Evolutionary conservation across 805 yeast species (phyloP).

Genomic region (Saccharomycopsis javanensis): DNA sequence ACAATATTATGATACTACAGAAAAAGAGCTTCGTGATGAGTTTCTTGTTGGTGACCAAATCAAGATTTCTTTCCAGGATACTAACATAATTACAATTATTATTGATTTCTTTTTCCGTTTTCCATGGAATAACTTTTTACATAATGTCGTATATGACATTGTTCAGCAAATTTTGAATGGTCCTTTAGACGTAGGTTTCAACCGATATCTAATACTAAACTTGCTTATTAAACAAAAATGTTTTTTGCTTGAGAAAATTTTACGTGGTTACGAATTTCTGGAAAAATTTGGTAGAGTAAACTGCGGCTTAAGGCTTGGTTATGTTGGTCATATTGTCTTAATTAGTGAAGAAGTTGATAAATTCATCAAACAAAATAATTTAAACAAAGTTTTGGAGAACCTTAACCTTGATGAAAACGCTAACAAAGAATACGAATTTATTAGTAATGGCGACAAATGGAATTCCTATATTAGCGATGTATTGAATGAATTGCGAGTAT

Average conservation of each 20-base stretch:
- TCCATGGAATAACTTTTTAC: conserved; percentile 81
- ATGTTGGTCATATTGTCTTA: conserved; percentile 92
- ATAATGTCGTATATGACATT: conserved; percentile 76
- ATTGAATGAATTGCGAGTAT: conserved; percentile 81
- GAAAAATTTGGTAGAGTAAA: conserved; percentile 48
- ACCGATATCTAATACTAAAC: conserved; percentile 51
- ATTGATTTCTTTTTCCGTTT: conserved; percentile 59
- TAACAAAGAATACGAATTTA: conserved; percentile 33
- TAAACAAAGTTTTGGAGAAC: conserved; percentile 18
- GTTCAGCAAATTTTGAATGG: conserved; percentile 79
- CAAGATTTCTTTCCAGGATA: conserved; percentile 59
- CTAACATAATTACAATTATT: conserved; percentile 47
- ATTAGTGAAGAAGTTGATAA: conserved; percentile 95
- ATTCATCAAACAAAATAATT: conserved; percentile 44
- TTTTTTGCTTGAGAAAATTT: conserved; percentile 48
- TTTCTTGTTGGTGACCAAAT: conserved; percentile 65
- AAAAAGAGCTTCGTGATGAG: conserved; percentile 35
- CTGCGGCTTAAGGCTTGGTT: conserved; percentile 66
- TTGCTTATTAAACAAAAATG: conserved; percentile 44
- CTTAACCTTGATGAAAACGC: conserved; percentile 22
- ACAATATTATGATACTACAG: conserved; percentile 19
- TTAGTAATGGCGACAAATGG: conserved; percentile 51
- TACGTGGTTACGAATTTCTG: conserved; percentile 54
- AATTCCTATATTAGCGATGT: conserved; percentile 72
- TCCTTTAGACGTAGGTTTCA: conserved; percentile 60